These are phyloP conservation scores for Talaromyces liani DNA, from an alignment of 495 filamentous ascomycete genomes.

Conservation along the genomic window DNA sequence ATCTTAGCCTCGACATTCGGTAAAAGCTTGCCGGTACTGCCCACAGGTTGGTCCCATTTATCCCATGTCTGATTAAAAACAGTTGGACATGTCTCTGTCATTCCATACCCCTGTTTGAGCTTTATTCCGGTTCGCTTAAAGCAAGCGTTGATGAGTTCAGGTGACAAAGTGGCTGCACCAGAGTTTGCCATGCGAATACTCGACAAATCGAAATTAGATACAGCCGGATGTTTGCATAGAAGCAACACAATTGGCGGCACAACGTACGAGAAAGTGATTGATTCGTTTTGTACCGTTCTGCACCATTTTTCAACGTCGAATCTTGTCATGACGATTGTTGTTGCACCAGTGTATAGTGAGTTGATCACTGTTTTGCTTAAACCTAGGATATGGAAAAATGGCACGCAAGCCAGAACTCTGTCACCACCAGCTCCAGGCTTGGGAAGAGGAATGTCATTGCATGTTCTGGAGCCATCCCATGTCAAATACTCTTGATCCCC, in stretches of 20 bases:
- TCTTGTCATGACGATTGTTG: conserved; percentile 56
- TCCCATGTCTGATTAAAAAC: conserved; percentile 47
- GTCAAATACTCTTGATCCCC: conserved; percentile 54
- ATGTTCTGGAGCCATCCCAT: conserved; percentile 49
- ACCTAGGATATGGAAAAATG: too few species aligned
- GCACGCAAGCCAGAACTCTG: too few species aligned
- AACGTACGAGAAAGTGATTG: conserved; percentile 68
- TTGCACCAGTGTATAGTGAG: conserved; percentile 47
- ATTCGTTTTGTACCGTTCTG: conserved; percentile 54
- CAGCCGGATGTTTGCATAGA: conserved; percentile 59
- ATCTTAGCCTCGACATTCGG: conserved; percentile 66
- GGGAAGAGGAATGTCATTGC: too few species aligned
- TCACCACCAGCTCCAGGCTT: too few species aligned
- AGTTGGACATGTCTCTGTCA: conserved; percentile 54
- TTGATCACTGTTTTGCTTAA: too few species aligned
- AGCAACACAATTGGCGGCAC: conserved; percentile 74
- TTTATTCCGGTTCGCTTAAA: conserved; percentile 57
- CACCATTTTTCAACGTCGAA: conserved; percentile 70
- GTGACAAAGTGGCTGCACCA: conserved; percentile 71
- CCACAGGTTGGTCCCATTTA: conserved; percentile 59
- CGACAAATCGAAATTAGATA: conserved; percentile 62
- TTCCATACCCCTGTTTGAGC: conserved; percentile 69
- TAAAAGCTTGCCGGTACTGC: conserved; percentile 64
- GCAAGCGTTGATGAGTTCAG: conserved; percentile 63
- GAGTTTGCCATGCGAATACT: conserved; percentile 68